Evolutionary conservation across 805 yeast genomes (phyloP).

Genomic region (Tetrapisispora taiwanensis): DNA sequence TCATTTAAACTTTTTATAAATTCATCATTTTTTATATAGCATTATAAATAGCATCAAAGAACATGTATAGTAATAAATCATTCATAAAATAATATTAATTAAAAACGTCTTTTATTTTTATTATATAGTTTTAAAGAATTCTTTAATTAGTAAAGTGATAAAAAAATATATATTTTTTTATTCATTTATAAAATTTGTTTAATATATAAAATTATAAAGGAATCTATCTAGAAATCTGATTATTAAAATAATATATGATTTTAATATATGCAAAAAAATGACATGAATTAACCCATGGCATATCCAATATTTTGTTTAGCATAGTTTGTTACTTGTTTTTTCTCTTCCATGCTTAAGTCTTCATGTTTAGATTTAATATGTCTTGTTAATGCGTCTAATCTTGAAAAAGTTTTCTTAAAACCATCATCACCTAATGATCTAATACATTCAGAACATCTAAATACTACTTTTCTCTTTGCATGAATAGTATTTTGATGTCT

Average conservation of each 20-base stretch:
- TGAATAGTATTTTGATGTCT: slow-evolving; percentile 96
- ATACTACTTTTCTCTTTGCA: slow-evolving; percentile 75
- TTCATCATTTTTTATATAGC: background rate
- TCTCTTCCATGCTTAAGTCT: slow-evolving; percentile 39
- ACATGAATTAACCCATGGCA: slow-evolving; percentile 2
- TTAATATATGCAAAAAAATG: background rate
- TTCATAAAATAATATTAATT: background rate
- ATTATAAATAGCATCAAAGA: slow-evolving; percentile 1
- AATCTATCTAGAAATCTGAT: slow-evolving; percentile 1
- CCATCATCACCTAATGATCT: slow-evolving; percentile 32
- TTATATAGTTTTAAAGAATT: too few relatives aligned
- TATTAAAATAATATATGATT: background rate
- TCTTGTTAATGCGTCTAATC: slow-evolving; percentile 90
- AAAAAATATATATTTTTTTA: background rate
- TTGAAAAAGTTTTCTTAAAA: slow-evolving; percentile 70
- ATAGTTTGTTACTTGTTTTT: slow-evolving; percentile 58
- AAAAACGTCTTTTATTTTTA: too few relatives aligned
- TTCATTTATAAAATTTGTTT: background rate
- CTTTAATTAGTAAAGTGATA: too few relatives aligned
- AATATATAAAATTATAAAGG: background rate
- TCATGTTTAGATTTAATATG: slow-evolving; percentile 90
- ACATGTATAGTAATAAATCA: background rate
- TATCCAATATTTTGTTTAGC: slow-evolving; percentile 75
- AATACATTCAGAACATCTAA: slow-evolving; percentile 77
- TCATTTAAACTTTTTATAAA: background rate